Conservation (phyloP, 768 basidiomycete species). For the Lentinula boryana region DNA sequence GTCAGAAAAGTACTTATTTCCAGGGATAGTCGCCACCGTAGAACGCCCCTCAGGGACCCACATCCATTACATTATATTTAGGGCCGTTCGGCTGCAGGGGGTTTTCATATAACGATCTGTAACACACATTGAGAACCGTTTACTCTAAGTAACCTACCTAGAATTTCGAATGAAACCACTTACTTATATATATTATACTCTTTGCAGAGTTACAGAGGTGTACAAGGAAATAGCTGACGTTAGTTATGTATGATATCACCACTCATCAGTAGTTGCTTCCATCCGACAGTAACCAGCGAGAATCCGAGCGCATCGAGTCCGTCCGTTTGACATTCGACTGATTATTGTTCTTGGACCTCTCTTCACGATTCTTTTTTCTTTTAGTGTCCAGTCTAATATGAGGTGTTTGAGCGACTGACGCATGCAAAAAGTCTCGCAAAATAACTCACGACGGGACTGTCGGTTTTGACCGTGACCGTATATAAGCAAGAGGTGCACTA, state of each 20-base stretch:
- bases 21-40: too few relatives aligned
- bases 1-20: too few relatives aligned
- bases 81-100: too few relatives aligned
- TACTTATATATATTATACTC: not conserved
- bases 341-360: not conserved
- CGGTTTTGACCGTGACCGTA: not conserved
- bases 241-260: not conserved
- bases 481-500: not conserved
- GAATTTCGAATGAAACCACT: too few relatives aligned
- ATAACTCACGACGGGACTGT: not conserved
- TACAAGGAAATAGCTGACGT: not conserved
- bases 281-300: not conserved
- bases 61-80: too few relatives aligned
- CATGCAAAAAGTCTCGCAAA: not conserved
- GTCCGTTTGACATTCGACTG: not conserved
- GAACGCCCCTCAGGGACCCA: too few relatives aligned
- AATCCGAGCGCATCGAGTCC: not conserved
- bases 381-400: not conserved
- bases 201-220: not conserved
- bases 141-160: too few relatives aligned
- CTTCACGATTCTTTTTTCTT: not conserved
- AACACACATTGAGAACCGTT: too few relatives aligned
- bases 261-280: not conserved
- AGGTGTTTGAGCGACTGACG: too few relatives aligned
- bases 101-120: too few relatives aligned